Base-by-base conservation (phyloP, 164 flowering plant genomes). In the Sextonia rubra region DNA sequence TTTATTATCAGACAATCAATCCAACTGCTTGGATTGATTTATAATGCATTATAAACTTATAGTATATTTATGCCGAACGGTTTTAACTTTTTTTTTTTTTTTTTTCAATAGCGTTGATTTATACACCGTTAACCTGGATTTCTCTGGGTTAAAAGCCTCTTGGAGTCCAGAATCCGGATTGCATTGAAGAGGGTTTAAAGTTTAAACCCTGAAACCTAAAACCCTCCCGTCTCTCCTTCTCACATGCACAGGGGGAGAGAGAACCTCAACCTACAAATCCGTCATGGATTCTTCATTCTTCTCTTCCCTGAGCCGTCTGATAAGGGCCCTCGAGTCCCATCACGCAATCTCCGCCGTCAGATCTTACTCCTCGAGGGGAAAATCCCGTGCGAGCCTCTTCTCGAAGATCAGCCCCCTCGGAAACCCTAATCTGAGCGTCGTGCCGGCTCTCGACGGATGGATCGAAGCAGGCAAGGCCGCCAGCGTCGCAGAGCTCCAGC, bases 381-480 rank as follows among this genome's bases (percentile, higher is more conserved):
- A 23, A 44, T 61, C 73, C 3, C 81, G 77, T 66, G 47, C n/a
- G 7, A 80, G 79, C 60, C 74, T 91, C 44, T 86, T 87, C 80
- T 71, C 88, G 64, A 83, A 70, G 77, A 85, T 93, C 77, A 86
- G 90, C 66, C 89, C 89, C 0, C 76, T 88, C 26, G 91, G 93
- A 22, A 60, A 73, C 75, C 90, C 90, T n/a, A 60, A 49, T 32
- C 23, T 52, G 1, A 86, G 82, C 44, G 75, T 92, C 0, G 79
- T 72, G 2, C 83, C 89, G 0, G 90, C 82, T 84, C 91, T 94
- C 37, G 92, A 94, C 27, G 73, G 74, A 12, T 94, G 97, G 97
- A 79, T 84, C 9, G 71, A 80, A 11, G 70, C 69, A 18, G 92
- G 90, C 12, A 83, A 79, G 12, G 83, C 76, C 66, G 77, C 84